A percentile compares a stretch with the other conserved stretches of the same genome.
phyloP scores from a whole-genome alignment of 2,329 filamentous ascomycete species.

The Dactylonectria estremocensis region DNA sequence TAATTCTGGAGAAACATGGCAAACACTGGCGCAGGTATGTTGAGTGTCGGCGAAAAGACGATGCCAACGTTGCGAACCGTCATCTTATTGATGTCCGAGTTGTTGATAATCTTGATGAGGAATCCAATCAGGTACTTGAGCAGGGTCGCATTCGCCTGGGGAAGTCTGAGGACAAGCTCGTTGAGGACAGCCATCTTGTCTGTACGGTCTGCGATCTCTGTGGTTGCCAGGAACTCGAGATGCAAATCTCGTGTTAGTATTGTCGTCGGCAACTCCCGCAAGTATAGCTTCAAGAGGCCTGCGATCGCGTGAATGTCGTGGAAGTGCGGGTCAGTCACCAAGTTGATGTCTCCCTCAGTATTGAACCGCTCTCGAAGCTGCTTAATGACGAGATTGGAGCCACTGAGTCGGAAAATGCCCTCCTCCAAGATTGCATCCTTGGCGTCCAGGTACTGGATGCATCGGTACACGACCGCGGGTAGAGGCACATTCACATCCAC shows the following conservation, averaged over 20 bases:
- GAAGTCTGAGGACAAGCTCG: constrained; percentile 84
- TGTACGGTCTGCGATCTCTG: constrained; percentile 80
- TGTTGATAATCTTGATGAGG: constrained; percentile 92
- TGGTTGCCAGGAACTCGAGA: constrained; percentile 87
- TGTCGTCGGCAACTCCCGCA: constrained; percentile 91
- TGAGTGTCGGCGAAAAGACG: constrained; percentile 96
- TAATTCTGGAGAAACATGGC: constrained; percentile 95
- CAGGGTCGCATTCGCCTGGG: constrained; percentile 84
- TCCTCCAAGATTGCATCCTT: constrained; percentile 89
- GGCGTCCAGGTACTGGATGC: constrained; percentile 90
- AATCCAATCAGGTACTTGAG: constrained; percentile 90
- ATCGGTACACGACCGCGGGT: constrained; percentile 94
- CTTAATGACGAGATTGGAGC: constrained; percentile 96
- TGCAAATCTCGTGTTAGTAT: constrained; percentile 94
- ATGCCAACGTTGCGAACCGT: constrained; percentile 97
- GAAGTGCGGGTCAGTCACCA: constrained; percentile 86
- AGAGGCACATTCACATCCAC: constrained; percentile 81
- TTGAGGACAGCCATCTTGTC: constrained; percentile 86
- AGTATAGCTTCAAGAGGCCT: constrained; percentile 92
- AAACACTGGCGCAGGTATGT: constrained; percentile 95
- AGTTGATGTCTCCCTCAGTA: constrained; percentile 89
- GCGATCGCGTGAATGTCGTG: constrained; percentile 98
- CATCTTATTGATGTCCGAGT: constrained; percentile 96
- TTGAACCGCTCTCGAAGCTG: constrained; percentile 94
- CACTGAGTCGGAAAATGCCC: constrained; percentile 96